Conservation (phyloP, 176 grass and related monocot species). For the Oryza meyeriana region DNA sequence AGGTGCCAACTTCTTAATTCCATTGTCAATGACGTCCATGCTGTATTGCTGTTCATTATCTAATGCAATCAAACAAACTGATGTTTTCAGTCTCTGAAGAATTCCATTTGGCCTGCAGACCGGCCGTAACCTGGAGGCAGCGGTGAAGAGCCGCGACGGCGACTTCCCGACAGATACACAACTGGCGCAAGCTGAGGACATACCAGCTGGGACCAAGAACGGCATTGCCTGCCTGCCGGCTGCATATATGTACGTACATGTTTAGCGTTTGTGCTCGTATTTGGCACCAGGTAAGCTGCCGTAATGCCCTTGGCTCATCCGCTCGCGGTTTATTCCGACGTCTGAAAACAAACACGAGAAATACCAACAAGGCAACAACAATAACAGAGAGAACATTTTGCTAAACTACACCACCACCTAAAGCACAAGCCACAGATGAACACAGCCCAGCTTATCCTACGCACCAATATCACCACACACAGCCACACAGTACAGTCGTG, state of each 20-base stretch:
- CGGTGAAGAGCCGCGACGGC: slow-evolving; percentile 20
- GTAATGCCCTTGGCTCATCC: not conserved
- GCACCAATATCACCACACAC: slow-evolving; percentile 17
- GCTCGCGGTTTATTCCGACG: not conserved
- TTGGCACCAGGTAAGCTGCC: not conserved
- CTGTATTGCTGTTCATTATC: not conserved
- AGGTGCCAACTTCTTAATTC: not conserved
- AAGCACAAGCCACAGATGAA: not conserved
- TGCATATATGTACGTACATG: slow-evolving; percentile 21
- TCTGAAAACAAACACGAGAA: not conserved
- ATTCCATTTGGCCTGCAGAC: slow-evolving; percentile 10
- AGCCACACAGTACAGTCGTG: not conserved
- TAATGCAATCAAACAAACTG: not conserved
- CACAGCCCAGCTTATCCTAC: slow-evolving; percentile 15
- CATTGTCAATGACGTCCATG: not conserved
- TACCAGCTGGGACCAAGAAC: not conserved
- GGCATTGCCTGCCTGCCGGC: slow-evolving; percentile 26
- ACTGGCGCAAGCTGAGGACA: slow-evolving; percentile 26
- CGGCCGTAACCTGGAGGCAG: not conserved
- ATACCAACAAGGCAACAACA: not conserved
- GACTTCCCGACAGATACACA: slow-evolving; percentile 15
- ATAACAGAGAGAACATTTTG: slow-evolving; percentile 5
- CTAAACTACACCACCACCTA: not conserved
- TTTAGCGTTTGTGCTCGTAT: slow-evolving; percentile 22
- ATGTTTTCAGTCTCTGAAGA: not conserved